Evolutionary conservation across 768 basidiomycete genomes (phyloP), one percentile per base, ranked within the genome.

Genomic region (Hypholoma fasciculare): DNA sequence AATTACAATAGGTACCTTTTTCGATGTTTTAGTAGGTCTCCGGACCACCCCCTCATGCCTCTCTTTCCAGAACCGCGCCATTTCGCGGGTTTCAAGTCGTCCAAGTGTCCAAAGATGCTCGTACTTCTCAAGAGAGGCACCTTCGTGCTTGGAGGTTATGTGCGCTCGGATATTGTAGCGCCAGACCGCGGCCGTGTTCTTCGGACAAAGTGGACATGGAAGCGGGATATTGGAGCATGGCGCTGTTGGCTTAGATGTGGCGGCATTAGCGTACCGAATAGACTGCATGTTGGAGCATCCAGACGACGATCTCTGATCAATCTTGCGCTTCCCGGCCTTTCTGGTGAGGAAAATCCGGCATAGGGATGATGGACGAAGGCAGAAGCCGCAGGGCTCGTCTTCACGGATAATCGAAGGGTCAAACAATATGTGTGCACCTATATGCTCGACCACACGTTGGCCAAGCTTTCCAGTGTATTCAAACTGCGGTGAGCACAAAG

Each of bases 221-320:
- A 71, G 50, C 0, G 71, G 69, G 14, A 72, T 62, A 51, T 71
- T 71, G 1, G 65, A 64, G 23, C 64, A 69, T 11, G 71, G 67
- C 6, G 40, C 54, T 6, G 61, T 38, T 7, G 57, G 0, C 1
- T 47, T 56, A 6, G 44, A 46, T 2, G 44, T 16, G 11, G 44
- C 44, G 1, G 44, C 19, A 6, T 1, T 6, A 2, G 44, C 2
- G 19, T 46, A 46, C 7, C 44, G 13, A 16, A 46, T 20, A 23
- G 13, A 11, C 20, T 46, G 44, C 19, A 46, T 46, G 17, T 46
- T 46, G 19, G 44, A 14, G 7, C 44, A 46, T 7, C 44, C 44
- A 11, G 3, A 2, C 2, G 20, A 46, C 20, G 20, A 9, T 20
- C 3, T 1, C 2, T 8, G 19, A 51, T 51, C 36, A 3, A 51